Conservation (phyloP, 2,329 filamentous ascomycete genomes). For the Huntiella savannae region DNA sequence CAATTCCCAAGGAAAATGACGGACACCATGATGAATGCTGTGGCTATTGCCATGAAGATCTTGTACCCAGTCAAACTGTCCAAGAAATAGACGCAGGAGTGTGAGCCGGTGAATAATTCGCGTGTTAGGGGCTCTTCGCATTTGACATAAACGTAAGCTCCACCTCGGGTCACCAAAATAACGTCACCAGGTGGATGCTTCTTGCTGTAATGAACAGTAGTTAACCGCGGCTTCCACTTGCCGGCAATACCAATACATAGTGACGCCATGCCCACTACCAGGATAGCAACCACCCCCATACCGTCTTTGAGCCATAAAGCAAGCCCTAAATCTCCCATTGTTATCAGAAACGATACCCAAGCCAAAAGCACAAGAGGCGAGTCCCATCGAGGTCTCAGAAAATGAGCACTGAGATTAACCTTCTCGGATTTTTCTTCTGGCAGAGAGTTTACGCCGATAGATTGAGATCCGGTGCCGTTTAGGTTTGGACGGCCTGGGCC, state of each 20-base stretch:
- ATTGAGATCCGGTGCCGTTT: too few species aligned
- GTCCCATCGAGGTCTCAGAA: conserved; percentile 28
- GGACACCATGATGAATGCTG: conserved; percentile 39
- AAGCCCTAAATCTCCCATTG: conserved; percentile 24
- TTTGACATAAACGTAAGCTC: conserved; percentile 37
- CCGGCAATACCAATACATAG: conserved; percentile 37
- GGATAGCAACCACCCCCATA: conserved; percentile 24
- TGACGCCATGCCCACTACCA: conserved; percentile 31
- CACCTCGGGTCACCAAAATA: conserved; percentile 39
- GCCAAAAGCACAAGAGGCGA: conserved; percentile 36
- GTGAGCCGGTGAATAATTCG: conserved; percentile 41
- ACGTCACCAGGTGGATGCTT: conserved; percentile 36
- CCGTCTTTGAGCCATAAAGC: conserved; percentile 22
- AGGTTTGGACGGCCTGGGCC: too few species aligned
- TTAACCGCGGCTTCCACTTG: conserved; percentile 36
- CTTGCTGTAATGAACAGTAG: conserved; percentile 28
- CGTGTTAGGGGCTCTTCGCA: conserved; percentile 41
- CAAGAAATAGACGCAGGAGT: conserved; percentile 33
- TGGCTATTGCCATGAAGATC: conserved; percentile 37
- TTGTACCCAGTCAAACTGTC: conserved; percentile 24
- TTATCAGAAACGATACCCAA: conserved; percentile 29
- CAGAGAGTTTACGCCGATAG: too few species aligned
- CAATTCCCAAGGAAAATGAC: conserved; percentile 44
- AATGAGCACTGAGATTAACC: conserved; percentile 14
- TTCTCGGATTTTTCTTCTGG: too few species aligned